Base-by-base conservation (phyloP, 495 filamentous ascomycete species). In the Aspergillus taichungensis region DNA sequence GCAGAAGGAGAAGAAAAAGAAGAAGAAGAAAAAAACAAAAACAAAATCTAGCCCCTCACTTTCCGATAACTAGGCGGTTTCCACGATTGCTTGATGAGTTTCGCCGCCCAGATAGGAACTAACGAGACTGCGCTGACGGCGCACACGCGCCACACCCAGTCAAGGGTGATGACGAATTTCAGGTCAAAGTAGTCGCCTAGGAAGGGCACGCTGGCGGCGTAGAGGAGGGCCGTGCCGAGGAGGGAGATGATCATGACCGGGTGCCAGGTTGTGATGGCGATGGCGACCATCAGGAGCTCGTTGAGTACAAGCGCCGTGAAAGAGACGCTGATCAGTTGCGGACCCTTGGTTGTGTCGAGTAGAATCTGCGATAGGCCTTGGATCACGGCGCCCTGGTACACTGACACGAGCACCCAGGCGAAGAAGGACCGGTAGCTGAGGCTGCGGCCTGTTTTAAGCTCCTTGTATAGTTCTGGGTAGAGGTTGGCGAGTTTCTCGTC, bases 221-320 rank as follows among this genome's bases (percentile, higher is more conserved):
- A 99, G 32, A 90, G 49, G 29, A 85, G 49, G 13, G 83, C 78
- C 0, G 94, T 99, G 2, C 88, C 89, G 3, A 95, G 47, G 41
- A 96, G 76, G 35, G 75, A 80, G 47, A 89, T 65, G 32, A 94
- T 81, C 92, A 97, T 99, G 47, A 94, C 76, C 36, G 82, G 81
- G 59, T 99, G 94, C 94, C 94, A 97, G 6, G 94, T 99, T 8
- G 88, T 95, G 54, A 99, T 83, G 53, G 95, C 87, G 34, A 91
- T 82, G 5, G 90, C 89, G 8, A 96, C 92, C 94, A 99, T 99
- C 38, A 91, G 75, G 42, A 99, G 73, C 60, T 99, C 94, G 59
- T 96, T 97, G 41, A 99, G 67, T 8, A 99, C 82, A 5, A 99
- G 80, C 5, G 86, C 88, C 0, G 91, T 94, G 61, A 91, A 99